Conservation (phyloP, 2,329 filamentous ascomycete genomes). For the Ampelomyces quisqualis region DNA sequence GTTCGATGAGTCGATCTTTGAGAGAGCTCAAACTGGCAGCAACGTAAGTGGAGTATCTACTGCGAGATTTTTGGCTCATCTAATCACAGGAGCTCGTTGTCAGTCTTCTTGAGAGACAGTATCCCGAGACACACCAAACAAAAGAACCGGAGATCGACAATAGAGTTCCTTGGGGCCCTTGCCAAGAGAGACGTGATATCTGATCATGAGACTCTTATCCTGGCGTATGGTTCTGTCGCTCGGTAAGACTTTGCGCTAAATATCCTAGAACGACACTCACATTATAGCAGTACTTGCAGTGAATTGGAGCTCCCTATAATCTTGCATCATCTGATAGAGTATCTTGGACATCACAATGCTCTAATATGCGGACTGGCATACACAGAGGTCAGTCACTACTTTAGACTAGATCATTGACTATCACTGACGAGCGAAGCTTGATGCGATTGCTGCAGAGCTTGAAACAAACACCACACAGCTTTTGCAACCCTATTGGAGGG, state of each 20-base stretch:
- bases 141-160: constrained; percentile 67
- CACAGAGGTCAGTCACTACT: constrained; percentile 66
- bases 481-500: constrained; percentile 86
- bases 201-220: constrained; percentile 78
- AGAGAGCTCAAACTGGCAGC: constrained; percentile 83
- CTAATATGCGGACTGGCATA: constrained; percentile 80
- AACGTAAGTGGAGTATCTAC: constrained; percentile 52
- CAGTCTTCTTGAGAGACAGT: constrained; percentile 62
- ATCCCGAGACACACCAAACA: constrained; percentile 52
- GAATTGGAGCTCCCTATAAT: constrained; percentile 87
- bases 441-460: constrained; percentile 68
- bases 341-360: constrained; percentile 78
- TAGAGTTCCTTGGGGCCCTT: constrained; percentile 70
- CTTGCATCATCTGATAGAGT: constrained; percentile 79
- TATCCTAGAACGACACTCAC: constrained; percentile 8
- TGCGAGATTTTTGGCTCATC: constrained; percentile 1
- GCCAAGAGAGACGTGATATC: constrained; percentile 67
- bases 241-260: constrained; percentile 51
- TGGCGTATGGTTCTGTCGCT: constrained; percentile 84
- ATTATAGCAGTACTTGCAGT: constrained; percentile 58
- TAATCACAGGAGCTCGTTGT: constrained; percentile 58
- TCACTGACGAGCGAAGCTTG: constrained; percentile 53
- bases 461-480: constrained; percentile 65
- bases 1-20: constrained; percentile 77
- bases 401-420: no score